Evolutionary conservation across 306 rosid genomes (phyloP).

Genomic region (Begonia masoniana): DNA sequence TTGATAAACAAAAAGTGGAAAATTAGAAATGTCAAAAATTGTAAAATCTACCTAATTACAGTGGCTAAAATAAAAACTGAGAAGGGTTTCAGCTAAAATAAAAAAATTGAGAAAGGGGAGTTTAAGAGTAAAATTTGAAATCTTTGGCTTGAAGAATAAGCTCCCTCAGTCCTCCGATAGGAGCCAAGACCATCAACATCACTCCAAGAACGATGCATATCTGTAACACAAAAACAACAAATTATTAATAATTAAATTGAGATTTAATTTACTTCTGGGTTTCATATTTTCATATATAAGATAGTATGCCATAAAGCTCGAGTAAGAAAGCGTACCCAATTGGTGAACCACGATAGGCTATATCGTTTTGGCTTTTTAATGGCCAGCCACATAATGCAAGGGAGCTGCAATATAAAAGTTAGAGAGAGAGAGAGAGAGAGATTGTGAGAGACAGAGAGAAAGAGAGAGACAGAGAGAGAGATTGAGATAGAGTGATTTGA

Average conservation of each 20-base stretch:
- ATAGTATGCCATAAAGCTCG: background rate
- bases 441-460: no score
- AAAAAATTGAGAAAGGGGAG: no score
- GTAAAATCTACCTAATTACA: no score
- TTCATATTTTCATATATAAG: slow-evolving; percentile 2
- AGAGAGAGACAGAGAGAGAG: no score
- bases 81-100: no score
- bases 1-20: no score
- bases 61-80: no score
- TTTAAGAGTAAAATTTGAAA: slow-evolving; percentile 5
- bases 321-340: slow-evolving; percentile 13
- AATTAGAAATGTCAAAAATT: no score
- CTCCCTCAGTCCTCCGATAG: slow-evolving; percentile 16
- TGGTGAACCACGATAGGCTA: slow-evolving; percentile 22
- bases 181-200: slow-evolving; percentile 10
- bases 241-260: background rate
- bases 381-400: slow-evolving; percentile 35
- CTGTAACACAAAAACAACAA: background rate
- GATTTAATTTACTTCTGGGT: background rate
- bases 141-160: slow-evolving; percentile 11
- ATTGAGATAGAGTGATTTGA: no score
- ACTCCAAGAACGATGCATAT: slow-evolving; percentile 16
- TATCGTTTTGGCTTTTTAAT: slow-evolving; percentile 20
- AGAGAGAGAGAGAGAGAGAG: background rate
- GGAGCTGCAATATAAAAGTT: slow-evolving; percentile 20